These are phyloP conservation scores for Penicillium diatomitis DNA, from an alignment of 495 filamentous ascomycete species.

Conservation along the genomic window DNA sequence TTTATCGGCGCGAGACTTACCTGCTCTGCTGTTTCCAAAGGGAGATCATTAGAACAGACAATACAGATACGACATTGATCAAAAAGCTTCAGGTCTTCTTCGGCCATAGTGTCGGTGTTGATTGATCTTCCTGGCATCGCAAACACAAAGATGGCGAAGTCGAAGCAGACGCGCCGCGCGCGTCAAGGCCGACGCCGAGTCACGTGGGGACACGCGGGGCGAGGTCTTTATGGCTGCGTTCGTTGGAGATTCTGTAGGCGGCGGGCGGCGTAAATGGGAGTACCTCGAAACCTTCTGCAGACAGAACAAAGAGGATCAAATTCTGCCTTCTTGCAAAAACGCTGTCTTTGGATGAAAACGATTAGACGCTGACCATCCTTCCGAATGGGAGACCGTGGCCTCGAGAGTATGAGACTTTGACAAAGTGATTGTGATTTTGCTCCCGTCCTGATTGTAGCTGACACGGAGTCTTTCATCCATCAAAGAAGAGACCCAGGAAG, in stretches of 20 bases:
- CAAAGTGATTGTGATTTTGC: too few relatives aligned
- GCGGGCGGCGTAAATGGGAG: too few relatives aligned
- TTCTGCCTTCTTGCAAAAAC: too few relatives aligned
- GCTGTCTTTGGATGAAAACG: too few relatives aligned
- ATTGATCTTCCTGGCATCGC: neutral
- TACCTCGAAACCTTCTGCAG: neutral
- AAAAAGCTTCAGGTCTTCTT: constrained; percentile 29
- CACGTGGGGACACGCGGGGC: constrained; percentile 3
- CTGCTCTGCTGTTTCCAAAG: constrained; percentile 34
- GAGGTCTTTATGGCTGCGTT: neutral
- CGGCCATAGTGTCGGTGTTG: constrained; percentile 20
- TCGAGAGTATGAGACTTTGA: too few relatives aligned
- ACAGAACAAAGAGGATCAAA: too few relatives aligned
- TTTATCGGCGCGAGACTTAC: constrained; percentile 13
- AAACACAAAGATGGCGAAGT: neutral
- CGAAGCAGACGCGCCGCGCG: constrained; percentile 4
- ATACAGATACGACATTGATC: constrained; percentile 35
- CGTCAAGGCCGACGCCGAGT: constrained; percentile 6
- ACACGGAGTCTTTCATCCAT: too few relatives aligned
- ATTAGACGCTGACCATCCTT: too few relatives aligned
- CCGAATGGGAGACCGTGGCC: too few relatives aligned
- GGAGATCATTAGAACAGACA: constrained; percentile 41
- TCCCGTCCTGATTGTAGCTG: too few relatives aligned
- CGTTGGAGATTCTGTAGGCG: too few relatives aligned
- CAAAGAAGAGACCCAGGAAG: too few relatives aligned